Percentiles rank a stretch among this genome's conserved stretches.
phyloP scores from a whole-genome alignment of 176 grass and related monocot species.

The Musa itinerans region DNA sequence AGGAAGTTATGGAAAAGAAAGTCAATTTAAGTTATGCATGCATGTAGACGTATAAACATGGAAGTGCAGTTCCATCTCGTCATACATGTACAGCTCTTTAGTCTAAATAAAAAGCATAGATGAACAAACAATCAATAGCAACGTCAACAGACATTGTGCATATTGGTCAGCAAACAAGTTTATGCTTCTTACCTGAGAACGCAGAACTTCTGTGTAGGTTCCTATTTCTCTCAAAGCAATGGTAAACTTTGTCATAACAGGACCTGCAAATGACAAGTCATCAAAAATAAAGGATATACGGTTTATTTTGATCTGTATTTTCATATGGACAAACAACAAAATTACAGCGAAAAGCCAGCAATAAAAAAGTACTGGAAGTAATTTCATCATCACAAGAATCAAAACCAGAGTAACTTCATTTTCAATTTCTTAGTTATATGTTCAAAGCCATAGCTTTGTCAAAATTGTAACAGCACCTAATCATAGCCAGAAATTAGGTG shows the following conservation, averaged over 20 bases:
- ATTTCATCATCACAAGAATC: neutral
- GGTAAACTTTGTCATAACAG: conserved; percentile 99
- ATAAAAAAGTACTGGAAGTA: neutral
- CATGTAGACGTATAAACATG: neutral
- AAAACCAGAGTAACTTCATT: neutral
- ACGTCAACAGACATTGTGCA: neutral
- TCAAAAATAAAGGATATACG: neutral
- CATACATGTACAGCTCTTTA: neutral
- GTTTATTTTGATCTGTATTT: neutral
- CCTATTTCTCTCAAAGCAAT: conserved; percentile 98
- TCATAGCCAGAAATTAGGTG: neutral
- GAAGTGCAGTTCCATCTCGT: neutral
- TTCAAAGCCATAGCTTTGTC: neutral
- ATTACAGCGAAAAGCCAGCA: neutral
- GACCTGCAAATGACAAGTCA: conserved; percentile 37
- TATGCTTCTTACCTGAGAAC: conserved; percentile 61
- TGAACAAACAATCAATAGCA: neutral
- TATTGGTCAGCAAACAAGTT: neutral
- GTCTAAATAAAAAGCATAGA: neutral
- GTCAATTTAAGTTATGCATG: neutral
- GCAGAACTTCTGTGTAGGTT: conserved; percentile 96
- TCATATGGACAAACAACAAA: neutral
- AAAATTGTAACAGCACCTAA: neutral
- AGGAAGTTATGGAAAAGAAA: neutral
- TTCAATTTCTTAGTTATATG: neutral